Base-by-base conservation (phyloP, 805 yeast species). In the Kluyveromyces lactis region DNA sequence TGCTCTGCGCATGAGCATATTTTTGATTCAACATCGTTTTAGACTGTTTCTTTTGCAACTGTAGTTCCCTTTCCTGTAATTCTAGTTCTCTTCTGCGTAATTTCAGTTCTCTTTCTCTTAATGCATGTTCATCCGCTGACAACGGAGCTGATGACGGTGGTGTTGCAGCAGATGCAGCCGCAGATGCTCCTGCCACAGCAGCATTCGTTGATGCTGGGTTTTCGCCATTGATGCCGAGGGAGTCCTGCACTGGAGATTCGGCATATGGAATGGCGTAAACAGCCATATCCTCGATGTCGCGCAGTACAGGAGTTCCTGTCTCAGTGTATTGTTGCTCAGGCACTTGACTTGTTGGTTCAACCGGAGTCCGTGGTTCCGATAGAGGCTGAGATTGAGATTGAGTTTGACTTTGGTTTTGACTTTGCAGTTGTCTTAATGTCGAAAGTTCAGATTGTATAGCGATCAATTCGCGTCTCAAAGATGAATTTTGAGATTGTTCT, bases 51-150 rank as follows among this genome's bases (percentile, higher is more conserved):
- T 49, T 58, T 47, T 56, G 57, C 6, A 55, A 46, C 21, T 56
- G 59, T 21, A 56, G 34, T 44, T 61, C 64, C 8, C 58, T 50
- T 42, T 61, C 64, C 49, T 60, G 60, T 44, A 61, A 43, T 19
- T 58, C 58, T 33, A 61, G 38, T 41, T 61, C 66, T 39, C 53
- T 58, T 28, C 48, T 51, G 28, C 58, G 56, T 18, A 61, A 40
- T 33, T 59, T 63, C 28, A 61, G 36, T 33, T 59, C 63, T 27
- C 57, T 53, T 35, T 54, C 57, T 36, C 55, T 53, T 34, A 59
- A 33, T 3, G 48, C 23, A 15, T 39, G 47, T 23, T 49, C 53
- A 24, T 32, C 30, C 8, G 24, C 24, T 6, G 24, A 6, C 9
- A 21, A 21, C 9, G 24, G 24, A 9, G 9, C 24, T 2, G 33